A percentile compares a stretch with the other conserved stretches of the same genome.
phyloP scores from a whole-genome alignment of 2,329 filamentous ascomycete genomes.

The Metarhizium humberi region DNA sequence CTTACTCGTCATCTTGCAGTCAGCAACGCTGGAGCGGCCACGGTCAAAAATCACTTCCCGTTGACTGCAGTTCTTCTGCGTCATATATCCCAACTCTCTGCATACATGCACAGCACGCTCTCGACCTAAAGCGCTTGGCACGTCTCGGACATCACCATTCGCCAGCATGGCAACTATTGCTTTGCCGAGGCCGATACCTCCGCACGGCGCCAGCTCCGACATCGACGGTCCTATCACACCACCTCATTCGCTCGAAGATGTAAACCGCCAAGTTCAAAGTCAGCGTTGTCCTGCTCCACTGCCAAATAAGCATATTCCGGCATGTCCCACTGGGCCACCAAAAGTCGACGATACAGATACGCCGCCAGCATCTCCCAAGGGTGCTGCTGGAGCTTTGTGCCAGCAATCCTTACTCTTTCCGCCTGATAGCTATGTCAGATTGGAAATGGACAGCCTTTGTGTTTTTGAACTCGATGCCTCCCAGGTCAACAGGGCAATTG shows the following conservation, averaged over 20 bases:
- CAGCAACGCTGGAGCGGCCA: neutral
- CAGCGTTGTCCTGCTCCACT: slow-evolving; percentile 35
- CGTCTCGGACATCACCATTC: neutral
- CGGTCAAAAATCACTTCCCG: neutral
- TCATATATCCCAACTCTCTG: neutral
- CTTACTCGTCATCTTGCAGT: neutral
- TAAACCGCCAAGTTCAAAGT: slow-evolving; percentile 12
- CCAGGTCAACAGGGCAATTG: slow-evolving; percentile 62
- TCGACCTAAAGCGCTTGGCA: neutral
- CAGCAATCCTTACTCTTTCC: slow-evolving; percentile 67
- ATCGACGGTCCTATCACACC: slow-evolving; percentile 28
- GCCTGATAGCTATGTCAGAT: slow-evolving; percentile 50
- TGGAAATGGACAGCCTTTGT: slow-evolving; percentile 43
- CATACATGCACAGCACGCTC: neutral
- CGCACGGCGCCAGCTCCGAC: slow-evolving; percentile 34
- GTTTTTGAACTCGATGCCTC: slow-evolving; percentile 66
- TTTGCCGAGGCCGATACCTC: slow-evolving; percentile 36
- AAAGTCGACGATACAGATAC: slow-evolving; percentile 45
- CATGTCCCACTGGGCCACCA: slow-evolving; percentile 72
- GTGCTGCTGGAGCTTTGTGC: slow-evolving; percentile 37
- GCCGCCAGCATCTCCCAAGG: slow-evolving; percentile 56
- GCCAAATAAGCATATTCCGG: slow-evolving; percentile 85
- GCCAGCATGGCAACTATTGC: slow-evolving; percentile 46
- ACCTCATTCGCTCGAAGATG: slow-evolving; percentile 29
- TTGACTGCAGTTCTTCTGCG: neutral